phyloP scores from a whole-genome alignment of 495 filamentous ascomycete genomes.

The Annulohypoxylon nitens region DNA sequence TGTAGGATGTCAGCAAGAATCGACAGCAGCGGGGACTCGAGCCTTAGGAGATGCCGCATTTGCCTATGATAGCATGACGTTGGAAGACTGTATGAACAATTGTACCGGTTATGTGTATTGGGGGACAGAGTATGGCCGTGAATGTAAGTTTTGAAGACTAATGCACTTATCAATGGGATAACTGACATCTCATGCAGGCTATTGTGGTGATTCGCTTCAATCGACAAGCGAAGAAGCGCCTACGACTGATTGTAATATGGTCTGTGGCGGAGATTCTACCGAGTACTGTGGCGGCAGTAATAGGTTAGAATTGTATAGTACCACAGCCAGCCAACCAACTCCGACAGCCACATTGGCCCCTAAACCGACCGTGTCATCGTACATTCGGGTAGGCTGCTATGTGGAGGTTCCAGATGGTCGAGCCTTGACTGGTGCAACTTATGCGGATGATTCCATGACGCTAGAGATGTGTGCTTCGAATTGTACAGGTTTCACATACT shows the following conservation, averaged over 20 bases:
- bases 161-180: constrained; percentile 1
- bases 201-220: constrained; percentile 63
- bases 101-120: constrained; percentile 63
- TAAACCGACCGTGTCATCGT: constrained; percentile 54
- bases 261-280: constrained; percentile 60
- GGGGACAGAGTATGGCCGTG: constrained; percentile 64
- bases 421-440: constrained; percentile 54
- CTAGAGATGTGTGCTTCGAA: constrained; percentile 52
- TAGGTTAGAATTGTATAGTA: constrained; percentile 61
- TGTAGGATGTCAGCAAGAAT: constrained; percentile 63
- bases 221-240: constrained; percentile 55
- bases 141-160: constrained; percentile 54
- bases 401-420: constrained; percentile 59
- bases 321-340: constrained; percentile 51
- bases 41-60: constrained; percentile 55
- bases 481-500: constrained; percentile 52
- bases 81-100: constrained; percentile 61
- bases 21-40: constrained; percentile 49
- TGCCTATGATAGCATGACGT: constrained; percentile 64
- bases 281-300: constrained; percentile 63
- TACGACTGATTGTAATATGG: constrained; percentile 62
- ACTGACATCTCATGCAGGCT: constrained; percentile 49
- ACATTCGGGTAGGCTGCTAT: constrained; percentile 57
- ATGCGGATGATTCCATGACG: constrained; percentile 52
- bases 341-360: constrained; percentile 52